Evolutionary conservation across 2,329 filamentous ascomycete genomes (phyloP).

Genomic region (Stagonosporopsis rhizophila): DNA sequence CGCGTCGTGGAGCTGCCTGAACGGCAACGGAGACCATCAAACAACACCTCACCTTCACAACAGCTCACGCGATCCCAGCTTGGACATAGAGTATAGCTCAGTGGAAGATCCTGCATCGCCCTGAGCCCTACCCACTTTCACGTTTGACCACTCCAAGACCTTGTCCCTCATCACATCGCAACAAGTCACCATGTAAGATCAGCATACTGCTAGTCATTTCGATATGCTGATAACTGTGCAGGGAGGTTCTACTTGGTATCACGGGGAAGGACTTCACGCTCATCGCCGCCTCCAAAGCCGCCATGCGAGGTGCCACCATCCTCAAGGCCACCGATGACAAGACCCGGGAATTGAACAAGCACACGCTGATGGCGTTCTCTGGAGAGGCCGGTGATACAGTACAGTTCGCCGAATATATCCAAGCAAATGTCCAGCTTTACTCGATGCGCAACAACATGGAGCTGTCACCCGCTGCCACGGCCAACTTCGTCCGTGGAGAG

Average conservation of each 20-base stretch:
- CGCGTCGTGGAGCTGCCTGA: slow-evolving; percentile 21
- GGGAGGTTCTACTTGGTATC: slow-evolving; percentile 98
- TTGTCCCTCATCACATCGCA: slow-evolving; percentile 16
- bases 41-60: neutral
- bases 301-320: slow-evolving; percentile 96
- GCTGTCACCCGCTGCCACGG: slow-evolving; percentile 85
- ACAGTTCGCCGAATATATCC: slow-evolving; percentile 99
- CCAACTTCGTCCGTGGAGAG: slow-evolving; percentile 92
- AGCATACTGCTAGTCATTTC: neutral
- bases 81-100: neutral
- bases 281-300: slow-evolving; percentile 95
- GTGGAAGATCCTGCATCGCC: neutral
- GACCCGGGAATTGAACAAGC: slow-evolving; percentile 88
- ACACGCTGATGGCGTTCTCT: slow-evolving; percentile 93
- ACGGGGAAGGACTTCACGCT: slow-evolving; percentile 99
- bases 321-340: slow-evolving; percentile 97
- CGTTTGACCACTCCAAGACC: slow-evolving; percentile 3
- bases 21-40: slow-evolving; percentile 6
- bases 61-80: neutral
- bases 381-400: slow-evolving; percentile 98
- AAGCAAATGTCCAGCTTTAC: slow-evolving; percentile 97
- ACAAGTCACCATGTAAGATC: slow-evolving; percentile 43
- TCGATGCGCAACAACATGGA: slow-evolving; percentile 97
- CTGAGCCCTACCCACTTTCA: neutral
- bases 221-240: slow-evolving; percentile 51